Conservation (phyloP, 371 early-diverging fungal genomes). For the Syncephalastrum contaminatum region DNA sequence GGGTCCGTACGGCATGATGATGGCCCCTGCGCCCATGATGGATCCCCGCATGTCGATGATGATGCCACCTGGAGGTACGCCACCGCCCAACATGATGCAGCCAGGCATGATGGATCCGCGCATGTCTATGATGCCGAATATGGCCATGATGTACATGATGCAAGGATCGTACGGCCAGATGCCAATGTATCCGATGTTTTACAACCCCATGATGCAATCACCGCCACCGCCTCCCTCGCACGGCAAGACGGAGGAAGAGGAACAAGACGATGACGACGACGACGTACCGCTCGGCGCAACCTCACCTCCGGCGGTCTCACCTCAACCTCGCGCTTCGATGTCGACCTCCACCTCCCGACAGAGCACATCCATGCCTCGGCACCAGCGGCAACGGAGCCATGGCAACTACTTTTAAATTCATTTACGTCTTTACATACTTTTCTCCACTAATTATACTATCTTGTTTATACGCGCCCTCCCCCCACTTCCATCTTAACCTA, state of each 20-base stretch:
- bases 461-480: not conserved
- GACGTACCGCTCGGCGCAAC: constrained; percentile 14
- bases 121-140: not conserved
- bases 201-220: too few relatives aligned
- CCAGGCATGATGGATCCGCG: constrained; percentile 12
- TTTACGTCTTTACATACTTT: not conserved
- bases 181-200: too few relatives aligned
- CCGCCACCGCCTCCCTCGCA: not conserved
- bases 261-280: constrained; percentile 35
- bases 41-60: constrained; percentile 36
- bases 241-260: constrained; percentile 20
- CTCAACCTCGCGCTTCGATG: constrained; percentile 1
- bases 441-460: not conserved
- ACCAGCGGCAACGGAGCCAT: constrained; percentile 5
- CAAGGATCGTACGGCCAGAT: too few relatives aligned
- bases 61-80: constrained; percentile 5
- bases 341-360: constrained; percentile 2
- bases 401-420: constrained; percentile 3
- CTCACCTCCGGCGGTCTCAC: not conserved
- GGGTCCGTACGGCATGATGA: constrained; percentile 9
- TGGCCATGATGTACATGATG: constrained; percentile 9
- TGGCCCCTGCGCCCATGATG: constrained; percentile 15
- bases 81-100: not conserved
- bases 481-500: not conserved
- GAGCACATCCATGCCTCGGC: constrained; percentile 5